Percentiles rank a stretch among this genome's conserved stretches.
Evolutionary conservation across 371 early-diverging fungal species (phyloP).

Genomic region (Smittium culicis): DNA sequence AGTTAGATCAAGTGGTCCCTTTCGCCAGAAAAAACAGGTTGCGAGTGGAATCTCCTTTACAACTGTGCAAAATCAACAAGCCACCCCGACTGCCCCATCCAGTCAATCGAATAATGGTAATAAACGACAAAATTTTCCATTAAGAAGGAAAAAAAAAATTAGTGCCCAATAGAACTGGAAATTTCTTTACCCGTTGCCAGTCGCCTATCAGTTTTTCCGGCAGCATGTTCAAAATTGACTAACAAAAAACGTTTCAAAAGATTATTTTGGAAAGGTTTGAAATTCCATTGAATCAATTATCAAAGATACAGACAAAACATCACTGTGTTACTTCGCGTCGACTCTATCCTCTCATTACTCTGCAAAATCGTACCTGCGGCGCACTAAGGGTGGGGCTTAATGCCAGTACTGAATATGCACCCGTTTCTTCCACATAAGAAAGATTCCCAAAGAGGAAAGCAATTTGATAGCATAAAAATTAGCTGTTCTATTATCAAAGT

Average conservation of each 20-base stretch:
- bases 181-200: neutral
- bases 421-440: neutral
- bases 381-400: neutral
- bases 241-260: neutral
- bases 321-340: neutral
- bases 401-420: neutral
- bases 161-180: neutral
- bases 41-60: neutral
- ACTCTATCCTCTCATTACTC: neutral
- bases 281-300: neutral
- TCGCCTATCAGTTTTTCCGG: neutral
- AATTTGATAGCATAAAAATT: neutral
- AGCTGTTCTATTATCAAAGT: slow-evolving; percentile 8
- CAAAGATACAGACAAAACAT: neutral
- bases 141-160: neutral
- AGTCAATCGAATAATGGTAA: neutral
- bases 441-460: neutral
- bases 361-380: neutral
- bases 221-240: neutral
- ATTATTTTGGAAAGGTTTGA: neutral
- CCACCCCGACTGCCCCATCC: neutral
- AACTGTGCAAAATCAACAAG: neutral
- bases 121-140: neutral
- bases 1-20: neutral
- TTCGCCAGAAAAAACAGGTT: neutral